Evolutionary conservation across 306 rosid species (phyloP).

Genomic region (Leucaena leucocephala): DNA sequence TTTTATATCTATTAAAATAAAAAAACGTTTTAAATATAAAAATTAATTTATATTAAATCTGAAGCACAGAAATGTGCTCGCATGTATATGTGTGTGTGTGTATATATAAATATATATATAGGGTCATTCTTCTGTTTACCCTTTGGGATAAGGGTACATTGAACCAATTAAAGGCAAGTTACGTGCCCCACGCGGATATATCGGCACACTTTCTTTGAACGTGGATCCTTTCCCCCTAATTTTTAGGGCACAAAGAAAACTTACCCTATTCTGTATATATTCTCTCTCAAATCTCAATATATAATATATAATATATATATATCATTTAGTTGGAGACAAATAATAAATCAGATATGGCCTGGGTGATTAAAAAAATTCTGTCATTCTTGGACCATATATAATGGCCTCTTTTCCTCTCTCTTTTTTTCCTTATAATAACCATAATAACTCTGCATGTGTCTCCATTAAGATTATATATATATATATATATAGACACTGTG

Average conservation of each 20-base stretch:
- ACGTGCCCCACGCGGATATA: slow-evolving; percentile 33
- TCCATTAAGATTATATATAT: neutral
- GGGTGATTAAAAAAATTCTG: neutral
- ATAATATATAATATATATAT: no score
- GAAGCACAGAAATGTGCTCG: no score
- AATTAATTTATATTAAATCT: no score
- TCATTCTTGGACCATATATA: neutral
- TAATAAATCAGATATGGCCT: neutral
- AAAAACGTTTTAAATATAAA: no score
- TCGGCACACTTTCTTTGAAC: slow-evolving; percentile 18
- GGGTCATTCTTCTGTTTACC: slow-evolving; percentile 19
- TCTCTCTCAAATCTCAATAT: neutral
- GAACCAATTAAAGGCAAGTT: slow-evolving; percentile 22
- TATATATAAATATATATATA: no score
- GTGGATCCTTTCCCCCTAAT: neutral
- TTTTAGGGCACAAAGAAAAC: neutral
- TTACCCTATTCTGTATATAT: neutral
- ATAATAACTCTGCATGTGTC: neutral
- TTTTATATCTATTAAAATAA: no score
- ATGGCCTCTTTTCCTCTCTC: no score
- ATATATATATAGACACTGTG: no score
- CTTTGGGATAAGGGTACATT: slow-evolving; percentile 34
- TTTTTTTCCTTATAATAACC: neutral
- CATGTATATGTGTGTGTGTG: no score
- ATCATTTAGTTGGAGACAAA: neutral